Base-by-base conservation (phyloP, 306 rosid genomes). In the Geum urbanum region DNA sequence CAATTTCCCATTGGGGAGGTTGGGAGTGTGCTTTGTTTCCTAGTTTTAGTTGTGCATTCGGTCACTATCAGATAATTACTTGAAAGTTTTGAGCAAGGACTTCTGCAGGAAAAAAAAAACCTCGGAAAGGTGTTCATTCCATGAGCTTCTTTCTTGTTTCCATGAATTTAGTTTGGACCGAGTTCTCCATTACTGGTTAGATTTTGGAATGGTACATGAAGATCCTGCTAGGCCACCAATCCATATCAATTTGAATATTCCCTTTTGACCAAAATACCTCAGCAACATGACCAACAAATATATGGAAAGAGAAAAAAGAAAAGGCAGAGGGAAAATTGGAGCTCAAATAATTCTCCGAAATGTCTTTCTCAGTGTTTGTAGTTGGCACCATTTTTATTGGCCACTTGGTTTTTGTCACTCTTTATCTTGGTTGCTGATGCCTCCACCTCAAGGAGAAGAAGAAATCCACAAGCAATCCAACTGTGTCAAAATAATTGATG, bases 211-310 rank as follows among this genome's bases (percentile, higher is more conserved):
- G 80, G 75, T 73, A 81, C 74, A 53, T 18, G 57, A 62, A 6
- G 70, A 49, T 58, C 67, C 44, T 73, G 78, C 39, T 47, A 62
- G 50, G 41, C 78, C 87, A 76, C 78, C 87, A 76, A 79, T 82
- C 81, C 80, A 66, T 67, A 43, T 72, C 86, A 74, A 74, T 48
- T 40, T 76, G 73, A 79, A 72, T 66, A 60, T 72, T 76, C 81
- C 57, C 66, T 72, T 81, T 85, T 87, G 86, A 89, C 92, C 86
- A 73, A 66, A 32, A 75, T 18, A 59, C 40, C 47, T 32, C 43
- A 37, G 46, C 65, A 37, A 73, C 63, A 63, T 24, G 72, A 66
- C 59, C 67, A 51, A 69, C 71, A 74, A 73, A 47, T 57, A 54
- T 48, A 24, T 55, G 24, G 27, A 56, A 35, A 37, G 52, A 60